Base-by-base conservation (phyloP, 495 filamentous ascomycete genomes). In the Pyrenopolyporus hunteri region DNA sequence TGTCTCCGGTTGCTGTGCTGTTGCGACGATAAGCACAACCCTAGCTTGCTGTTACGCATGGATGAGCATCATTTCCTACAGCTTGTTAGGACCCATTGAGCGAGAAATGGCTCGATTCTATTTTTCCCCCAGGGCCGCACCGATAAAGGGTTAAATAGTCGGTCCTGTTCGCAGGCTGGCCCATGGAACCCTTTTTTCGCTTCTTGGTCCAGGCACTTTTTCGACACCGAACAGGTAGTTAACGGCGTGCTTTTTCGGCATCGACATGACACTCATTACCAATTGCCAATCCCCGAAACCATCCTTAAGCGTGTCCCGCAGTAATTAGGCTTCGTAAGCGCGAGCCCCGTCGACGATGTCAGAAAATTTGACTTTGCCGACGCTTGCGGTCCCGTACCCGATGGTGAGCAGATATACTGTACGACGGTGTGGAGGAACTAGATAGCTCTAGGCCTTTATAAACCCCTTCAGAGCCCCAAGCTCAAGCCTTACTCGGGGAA, bases 401-500 rank as follows among this genome's bases (percentile, higher is more conserved):
- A 20, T 32, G 23, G 19, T 33, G 4, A 47, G 8, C 31, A 17
- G 14, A 35, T 47, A 16, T 66, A 60, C 56, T 66, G 57, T 60
- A 56, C 40, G 14, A 45, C 37, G 44, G 36, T 54, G 51, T 53
- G 53, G 31, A 52, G 52, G 47, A 33, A 48, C 26, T 37, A 64
- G 23, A 14, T 36, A 59, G 52, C 58, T 55, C 43, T 49, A 55
- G 52, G 23, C 36, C 42, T 53, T 33, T 42, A 43, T 44, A 58
- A 48, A 31, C 13, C 23, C 31, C 11, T 22, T 28, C n/a, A 59
- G 22, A 33, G 43, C 29, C 47, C 17, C 46, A 43, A 17, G 26
- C 35, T 31, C 47, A 42, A 66, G 58, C 57, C 52, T 62, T 51
- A 51, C 40, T 66, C 63, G 63, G 57, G 45, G 49, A 66, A n/a